Base-by-base conservation (phyloP, 306 rosid species). In the Dalbergia cultrata region DNA sequence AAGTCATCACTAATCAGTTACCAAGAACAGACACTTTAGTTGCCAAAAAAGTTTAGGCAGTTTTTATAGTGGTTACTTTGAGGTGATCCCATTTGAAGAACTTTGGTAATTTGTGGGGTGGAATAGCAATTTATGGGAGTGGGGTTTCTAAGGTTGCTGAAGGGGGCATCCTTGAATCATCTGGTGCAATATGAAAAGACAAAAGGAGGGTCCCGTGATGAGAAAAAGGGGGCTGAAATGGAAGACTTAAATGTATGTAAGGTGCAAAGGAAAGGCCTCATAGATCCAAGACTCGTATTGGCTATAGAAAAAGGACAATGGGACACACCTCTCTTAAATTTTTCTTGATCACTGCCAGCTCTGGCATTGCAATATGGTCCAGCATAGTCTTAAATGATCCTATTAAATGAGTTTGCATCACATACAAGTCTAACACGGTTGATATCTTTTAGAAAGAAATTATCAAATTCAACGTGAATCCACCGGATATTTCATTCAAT, bases 311-410 rank as follows among this genome's bases (percentile, higher is more conserved):
- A 82, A 79, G 90, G 84, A 86, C 83, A 80, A 65, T 37, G 92
- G 96, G 91, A 85, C 92, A 87, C 61, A 74, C 6, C 76, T 85
- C 5, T 72, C 82, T 83, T 90, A 67, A 90, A 88, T 86, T 67
- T 82, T 37, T 69, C 54, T 89, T 82, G n/a, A 86, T 83, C 80
- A 52, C 58, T 84, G 93, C 92, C 92, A 92, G 92, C 97, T 87
- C 87, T 87, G 37, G 57, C 63, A 49, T 70, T 16, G 14, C 17
- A 44, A 81, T 83, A 59, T 75, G 95, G 97, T 90, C 95, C 95
- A 85, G 12, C 75, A 18, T 65, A 76, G 74, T 76, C 89, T 81
- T 90, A 56, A 82, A 88, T 82, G 80, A 67, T 75, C 80, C 63
- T 86, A 70, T 85, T 88, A 49, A 85, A 82, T 83, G 21, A 65